phyloP scores from a whole-genome alignment of 2,329 filamentous ascomycete species.

The Sporothrix globosa region DNA sequence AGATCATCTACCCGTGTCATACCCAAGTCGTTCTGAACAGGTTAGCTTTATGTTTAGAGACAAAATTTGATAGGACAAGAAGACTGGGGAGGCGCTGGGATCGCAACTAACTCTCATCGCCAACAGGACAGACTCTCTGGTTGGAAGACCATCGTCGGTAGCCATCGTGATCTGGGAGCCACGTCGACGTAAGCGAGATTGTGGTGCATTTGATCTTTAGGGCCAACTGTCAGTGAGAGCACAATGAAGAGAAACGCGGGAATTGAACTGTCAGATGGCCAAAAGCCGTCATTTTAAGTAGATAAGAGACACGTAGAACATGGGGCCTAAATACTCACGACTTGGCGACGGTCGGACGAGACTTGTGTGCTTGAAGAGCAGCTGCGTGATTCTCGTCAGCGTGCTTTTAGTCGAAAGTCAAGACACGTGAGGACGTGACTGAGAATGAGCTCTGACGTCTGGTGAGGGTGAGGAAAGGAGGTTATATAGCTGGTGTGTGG shows the following conservation, averaged over 20 bases:
- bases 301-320: background rate
- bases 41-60: background rate
- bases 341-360: background rate
- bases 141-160: background rate
- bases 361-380: background rate
- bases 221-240: background rate
- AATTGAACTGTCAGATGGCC: no score
- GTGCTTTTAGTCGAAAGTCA: background rate
- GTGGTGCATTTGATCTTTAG: background rate
- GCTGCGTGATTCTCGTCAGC: conserved; percentile 18
- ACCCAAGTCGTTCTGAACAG: conserved; percentile 33
- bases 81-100: background rate
- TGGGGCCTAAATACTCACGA: background rate
- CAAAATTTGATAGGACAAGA: no score
- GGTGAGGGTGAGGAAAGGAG: background rate
- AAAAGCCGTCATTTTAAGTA: background rate
- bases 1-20: conserved; percentile 34
- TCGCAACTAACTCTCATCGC: conserved; percentile 22
- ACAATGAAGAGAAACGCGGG: background rate
- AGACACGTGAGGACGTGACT: background rate
- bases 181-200: background rate
- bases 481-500: background rate
- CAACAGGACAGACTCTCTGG: conserved; percentile 15
- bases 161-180: background rate
- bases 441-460: background rate